Evolutionary conservation across 2,329 filamentous ascomycete species (phyloP).

Genomic region (Microcera coccophila): DNA sequence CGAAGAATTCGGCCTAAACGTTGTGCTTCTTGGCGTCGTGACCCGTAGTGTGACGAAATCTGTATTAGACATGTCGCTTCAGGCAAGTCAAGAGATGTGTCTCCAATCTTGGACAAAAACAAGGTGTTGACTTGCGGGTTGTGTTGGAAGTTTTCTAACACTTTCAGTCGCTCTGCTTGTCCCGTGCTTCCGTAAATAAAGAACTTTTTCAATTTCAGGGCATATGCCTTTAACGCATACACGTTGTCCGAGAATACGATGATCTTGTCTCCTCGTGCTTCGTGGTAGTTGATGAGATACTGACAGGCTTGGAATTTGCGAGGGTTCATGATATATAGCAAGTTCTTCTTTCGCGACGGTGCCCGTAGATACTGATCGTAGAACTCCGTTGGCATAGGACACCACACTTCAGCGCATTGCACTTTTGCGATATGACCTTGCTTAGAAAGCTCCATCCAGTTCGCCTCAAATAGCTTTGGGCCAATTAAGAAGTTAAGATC

Average conservation of each 20-base stretch:
- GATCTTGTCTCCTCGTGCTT: constrained; percentile 90
- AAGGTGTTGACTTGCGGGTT: constrained; percentile 87
- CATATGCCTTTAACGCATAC: constrained; percentile 83
- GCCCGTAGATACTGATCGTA: constrained; percentile 87
- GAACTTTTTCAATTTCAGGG: constrained; percentile 75
- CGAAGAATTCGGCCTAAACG: constrained; percentile 87
- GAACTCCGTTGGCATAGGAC: constrained; percentile 97
- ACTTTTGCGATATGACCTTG: constrained; percentile 96
- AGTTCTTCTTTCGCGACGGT: constrained; percentile 45
- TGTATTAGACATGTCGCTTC: constrained; percentile 97
- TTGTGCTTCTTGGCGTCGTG: constrained; percentile 92
- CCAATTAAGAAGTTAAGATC: constrained; percentile 97
- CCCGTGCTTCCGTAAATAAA: constrained; percentile 89
- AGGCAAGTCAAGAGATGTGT: constrained; percentile 94
- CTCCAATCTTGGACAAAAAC: constrained; percentile 95
- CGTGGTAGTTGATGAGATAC: constrained; percentile 97
- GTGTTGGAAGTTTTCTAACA: constrained; percentile 92
- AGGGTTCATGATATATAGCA: constrained; percentile 94
- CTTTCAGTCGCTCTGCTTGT: constrained; percentile 78
- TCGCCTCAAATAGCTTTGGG: constrained; percentile 95
- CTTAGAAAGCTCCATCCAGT: constrained; percentile 98
- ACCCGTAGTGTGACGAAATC: constrained; percentile 96
- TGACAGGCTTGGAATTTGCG: constrained; percentile 96
- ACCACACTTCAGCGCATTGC: constrained; percentile 98
- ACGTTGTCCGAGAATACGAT: constrained; percentile 99